These are phyloP conservation scores for Blastobotrys parvus DNA, from an alignment of 805 yeast genomes.

Conservation along the genomic window DNA sequence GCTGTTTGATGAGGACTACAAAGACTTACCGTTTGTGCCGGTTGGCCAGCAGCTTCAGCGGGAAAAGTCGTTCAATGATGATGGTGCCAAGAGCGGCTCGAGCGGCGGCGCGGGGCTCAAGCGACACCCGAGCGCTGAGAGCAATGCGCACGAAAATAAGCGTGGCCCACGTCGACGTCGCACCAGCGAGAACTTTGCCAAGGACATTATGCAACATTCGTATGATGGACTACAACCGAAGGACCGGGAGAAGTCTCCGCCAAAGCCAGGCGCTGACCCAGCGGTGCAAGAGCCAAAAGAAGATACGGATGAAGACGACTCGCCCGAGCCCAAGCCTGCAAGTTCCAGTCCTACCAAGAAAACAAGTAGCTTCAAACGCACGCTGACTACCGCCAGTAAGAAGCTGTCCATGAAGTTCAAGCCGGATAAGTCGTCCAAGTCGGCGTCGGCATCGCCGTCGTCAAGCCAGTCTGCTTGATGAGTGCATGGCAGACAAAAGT, in stretches of 20 bases:
- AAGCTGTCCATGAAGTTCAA: conserved; percentile 12
- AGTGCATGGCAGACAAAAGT: background rate
- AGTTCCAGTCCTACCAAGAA: background rate
- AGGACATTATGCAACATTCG: background rate
- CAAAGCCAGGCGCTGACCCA: conserved; percentile 1
- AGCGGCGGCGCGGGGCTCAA: background rate
- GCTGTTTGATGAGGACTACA: background rate
- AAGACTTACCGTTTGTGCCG: background rate
- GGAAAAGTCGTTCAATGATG: background rate
- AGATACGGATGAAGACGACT: background rate
- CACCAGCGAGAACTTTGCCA: conserved; percentile 1
- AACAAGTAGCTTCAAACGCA: conserved; percentile 2
- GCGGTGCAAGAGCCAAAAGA: background rate
- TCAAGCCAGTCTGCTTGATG: background rate
- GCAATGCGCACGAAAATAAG: background rate
- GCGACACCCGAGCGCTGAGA: background rate
- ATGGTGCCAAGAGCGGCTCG: background rate
- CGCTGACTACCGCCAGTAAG: conserved; percentile 14
- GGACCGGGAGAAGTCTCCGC: conserved; percentile 8
- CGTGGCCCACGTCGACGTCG: background rate
- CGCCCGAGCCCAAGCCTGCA: background rate
- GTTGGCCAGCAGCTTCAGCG: background rate
- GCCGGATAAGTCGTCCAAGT: background rate
- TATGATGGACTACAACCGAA: background rate
- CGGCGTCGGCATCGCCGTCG: background rate